A percentile compares a stretch with the other conserved stretches of the same genome.
Evolutionary conservation across 805 yeast species (phyloP).

Genomic region (Pichia manshurica): DNA sequence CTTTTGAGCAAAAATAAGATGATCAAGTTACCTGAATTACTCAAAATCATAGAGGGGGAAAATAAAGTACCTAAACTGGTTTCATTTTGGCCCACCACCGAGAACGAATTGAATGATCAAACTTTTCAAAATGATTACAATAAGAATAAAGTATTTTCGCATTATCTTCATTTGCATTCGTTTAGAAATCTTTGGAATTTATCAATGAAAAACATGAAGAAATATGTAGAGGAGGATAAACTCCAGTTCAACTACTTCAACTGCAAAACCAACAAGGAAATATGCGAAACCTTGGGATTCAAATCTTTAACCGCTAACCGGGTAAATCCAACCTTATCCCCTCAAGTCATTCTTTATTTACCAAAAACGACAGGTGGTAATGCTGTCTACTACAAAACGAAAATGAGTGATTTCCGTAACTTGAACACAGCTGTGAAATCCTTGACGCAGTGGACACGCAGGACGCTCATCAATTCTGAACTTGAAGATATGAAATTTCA

Average conservation of each 20-base stretch:
- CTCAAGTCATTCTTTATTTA: slow-evolving; percentile 35
- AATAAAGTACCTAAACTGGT: slow-evolving; percentile 46
- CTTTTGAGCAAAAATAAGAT: neutral
- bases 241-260: slow-evolving; percentile 47
- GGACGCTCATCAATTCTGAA: slow-evolving; percentile 24
- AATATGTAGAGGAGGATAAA: slow-evolving; percentile 11
- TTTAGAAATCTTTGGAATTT: slow-evolving; percentile 54
- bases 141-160: slow-evolving; percentile 33
- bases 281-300: slow-evolving; percentile 51
- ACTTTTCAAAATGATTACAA: slow-evolving; percentile 31
- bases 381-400: slow-evolving; percentile 37
- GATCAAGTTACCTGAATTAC: slow-evolving; percentile 33
- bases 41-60: slow-evolving; percentile 48
- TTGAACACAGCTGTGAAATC: slow-evolving; percentile 23
- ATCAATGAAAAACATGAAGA: slow-evolving; percentile 42
- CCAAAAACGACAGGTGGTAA: slow-evolving; percentile 48
- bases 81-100: slow-evolving; percentile 60
- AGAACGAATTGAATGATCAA: slow-evolving; percentile 33
- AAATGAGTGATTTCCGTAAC: neutral
- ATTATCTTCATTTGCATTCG: slow-evolving; percentile 46
- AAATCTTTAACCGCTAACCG: slow-evolving; percentile 24
- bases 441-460: slow-evolving; percentile 39
- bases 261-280: slow-evolving; percentile 43
- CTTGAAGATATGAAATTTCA: slow-evolving; percentile 6
- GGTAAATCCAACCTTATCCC: slow-evolving; percentile 13